Conservation (phyloP, 768 basidiomycete genomes). For the Paxillus involutus region DNA sequence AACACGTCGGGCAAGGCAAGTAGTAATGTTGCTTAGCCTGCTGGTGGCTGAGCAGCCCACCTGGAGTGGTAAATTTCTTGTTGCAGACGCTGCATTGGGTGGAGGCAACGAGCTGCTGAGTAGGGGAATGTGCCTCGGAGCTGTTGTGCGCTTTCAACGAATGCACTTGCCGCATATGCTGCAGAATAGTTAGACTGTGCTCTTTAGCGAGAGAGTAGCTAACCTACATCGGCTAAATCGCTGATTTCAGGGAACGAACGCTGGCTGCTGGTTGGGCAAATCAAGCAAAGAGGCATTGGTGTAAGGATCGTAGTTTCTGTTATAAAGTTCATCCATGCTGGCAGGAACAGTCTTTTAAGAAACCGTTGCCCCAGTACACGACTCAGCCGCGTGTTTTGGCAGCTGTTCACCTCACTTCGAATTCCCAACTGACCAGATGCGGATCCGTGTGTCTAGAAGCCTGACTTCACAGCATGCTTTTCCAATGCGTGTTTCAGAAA, state of each 20-base stretch:
- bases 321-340: background rate
- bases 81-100: conserved; percentile 25
- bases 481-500: conserved; percentile 19
- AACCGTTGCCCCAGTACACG: conserved; percentile 31
- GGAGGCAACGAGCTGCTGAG: conserved; percentile 2
- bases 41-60: conserved; percentile 19
- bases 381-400: conserved; percentile 30
- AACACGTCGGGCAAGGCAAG: conserved; percentile 7
- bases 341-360: conserved; percentile 24
- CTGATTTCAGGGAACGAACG: conserved; percentile 20
- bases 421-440: conserved; percentile 17
- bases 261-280: conserved; percentile 22
- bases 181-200: conserved; percentile 6
- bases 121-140: background rate
- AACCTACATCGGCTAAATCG: conserved; percentile 18
- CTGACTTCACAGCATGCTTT: conserved; percentile 22
- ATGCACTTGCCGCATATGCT: conserved; percentile 25
- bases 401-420: conserved; percentile 25
- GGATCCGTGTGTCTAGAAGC: conserved; percentile 21
- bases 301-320: conserved; percentile 16
- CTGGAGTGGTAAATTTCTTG: conserved; percentile 22
- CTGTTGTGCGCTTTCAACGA: conserved; percentile 3
- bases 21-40: conserved; percentile 22
- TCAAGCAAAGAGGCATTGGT: conserved; percentile 24
- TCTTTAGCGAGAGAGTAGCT: background rate